Evolutionary conservation across 202 grass and related monocot genomes (phyloP), one percentile per base, ranked within the genome.

Genomic region (Panicum hallii): DNA sequence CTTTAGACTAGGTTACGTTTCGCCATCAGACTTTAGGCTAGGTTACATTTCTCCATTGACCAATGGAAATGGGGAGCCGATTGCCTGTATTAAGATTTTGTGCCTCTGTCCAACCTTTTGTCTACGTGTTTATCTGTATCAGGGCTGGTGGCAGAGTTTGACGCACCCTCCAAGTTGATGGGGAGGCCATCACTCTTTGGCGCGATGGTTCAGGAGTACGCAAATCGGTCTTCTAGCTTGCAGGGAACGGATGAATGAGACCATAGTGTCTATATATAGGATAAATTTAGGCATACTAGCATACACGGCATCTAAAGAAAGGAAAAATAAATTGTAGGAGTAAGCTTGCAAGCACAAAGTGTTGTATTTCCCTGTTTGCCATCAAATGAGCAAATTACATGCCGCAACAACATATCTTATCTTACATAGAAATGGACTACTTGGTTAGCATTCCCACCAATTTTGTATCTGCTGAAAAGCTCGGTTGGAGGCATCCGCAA

Each of bases 121-220:
- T 64, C 11, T 66, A 22, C 57, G 72, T 75, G 17, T 75, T 15
- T 71, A 44, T 7, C 43, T 30, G 16, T 80, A 48, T 74, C 73
- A 92, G 90, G 90, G 22, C 34, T 74, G 9, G 86, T 87, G 46
- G 56, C 67, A 75, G 92, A 94, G 58, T 94, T 89, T 19, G 89
- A 91, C 61, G 40, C 69, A 9, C 86, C 92, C 28, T 86, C 85
- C 45, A 91, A 58, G 32, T 69, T 94, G 75, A 78, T 91, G 30
- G 69, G 77, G 45, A 57, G 72, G 10, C 71, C 66, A 4, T 92
- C 87, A 17, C 44, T 85, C 66, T 92, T 92, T 12, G 23, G 81
- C 0, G 81, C 84, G 1, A 80, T 92, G 71, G 84, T 90, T 82
- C 81, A 92, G 79, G 91, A 92, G 53, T 90, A 92, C 0, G 81